These are phyloP conservation scores for Dryas drummondii DNA, from an alignment of 306 rosid genomes.

Conservation along the genomic window DNA sequence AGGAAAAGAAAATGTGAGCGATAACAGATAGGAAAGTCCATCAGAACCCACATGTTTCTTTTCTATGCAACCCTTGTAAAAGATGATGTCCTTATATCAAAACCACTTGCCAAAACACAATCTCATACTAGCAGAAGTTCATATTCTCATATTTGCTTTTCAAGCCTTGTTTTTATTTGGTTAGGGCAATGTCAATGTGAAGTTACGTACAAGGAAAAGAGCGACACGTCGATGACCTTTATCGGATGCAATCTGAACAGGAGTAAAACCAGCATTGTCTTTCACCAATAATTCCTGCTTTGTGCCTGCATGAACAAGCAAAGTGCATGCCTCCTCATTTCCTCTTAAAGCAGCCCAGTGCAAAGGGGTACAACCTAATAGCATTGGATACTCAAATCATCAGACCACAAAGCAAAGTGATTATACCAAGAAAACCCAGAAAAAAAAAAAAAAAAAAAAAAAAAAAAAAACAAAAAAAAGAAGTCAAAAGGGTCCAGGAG, in stretches of 20 bases:
- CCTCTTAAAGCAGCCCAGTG: constrained; percentile 94
- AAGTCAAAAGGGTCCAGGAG: background rate
- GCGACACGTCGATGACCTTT: constrained; percentile 95
- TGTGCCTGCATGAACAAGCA: constrained; percentile 87
- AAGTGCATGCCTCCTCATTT: constrained; percentile 73
- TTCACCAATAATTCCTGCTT: constrained; percentile 77
- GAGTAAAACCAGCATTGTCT: constrained; percentile 84
- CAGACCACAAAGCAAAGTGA: constrained; percentile 12
- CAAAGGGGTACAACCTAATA: constrained; percentile 86
- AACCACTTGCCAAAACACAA: background rate
- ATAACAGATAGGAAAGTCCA: background rate
- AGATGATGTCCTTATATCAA: background rate
- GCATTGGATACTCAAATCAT: constrained; percentile 26
- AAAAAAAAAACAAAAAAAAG: too few species aligned
- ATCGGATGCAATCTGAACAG: constrained; percentile 84
- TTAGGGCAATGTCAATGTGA: constrained; percentile 35
- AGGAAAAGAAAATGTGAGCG: background rate
- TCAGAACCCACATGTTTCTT: background rate
- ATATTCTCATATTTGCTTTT: constrained; percentile 16
- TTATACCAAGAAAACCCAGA: constrained; percentile 10
- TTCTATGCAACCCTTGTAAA: background rate
- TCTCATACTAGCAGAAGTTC: constrained; percentile 14
- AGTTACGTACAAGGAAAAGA: constrained; percentile 83
- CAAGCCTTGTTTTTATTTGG: constrained; percentile 24
- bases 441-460: background rate